A percentile compares a stretch with the other conserved stretches of the same genome.
These are phyloP conservation scores for Corinectria fuckeliana DNA, from an alignment of 2,329 filamentous ascomycete species.

Conservation along the genomic window DNA sequence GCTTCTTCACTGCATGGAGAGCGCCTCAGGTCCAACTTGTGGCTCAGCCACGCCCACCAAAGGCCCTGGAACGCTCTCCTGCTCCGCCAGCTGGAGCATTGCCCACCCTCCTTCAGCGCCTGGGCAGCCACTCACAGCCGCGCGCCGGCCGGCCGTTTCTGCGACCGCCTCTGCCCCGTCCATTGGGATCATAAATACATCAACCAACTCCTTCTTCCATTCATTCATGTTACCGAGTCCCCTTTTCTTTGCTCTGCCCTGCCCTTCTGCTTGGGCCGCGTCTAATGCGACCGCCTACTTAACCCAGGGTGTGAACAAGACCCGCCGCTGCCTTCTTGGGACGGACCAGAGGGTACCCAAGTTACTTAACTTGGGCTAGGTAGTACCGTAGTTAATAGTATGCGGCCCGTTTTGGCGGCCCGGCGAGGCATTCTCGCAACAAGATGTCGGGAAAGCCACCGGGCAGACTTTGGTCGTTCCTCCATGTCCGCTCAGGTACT, in stretches of 20 bases:
- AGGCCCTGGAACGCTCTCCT: not conserved
- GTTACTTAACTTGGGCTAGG: not conserved
- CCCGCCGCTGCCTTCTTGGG: not conserved
- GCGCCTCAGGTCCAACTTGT: constrained; percentile 18
- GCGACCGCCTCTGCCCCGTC: too few relatives aligned
- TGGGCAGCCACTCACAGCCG: constrained; percentile 31
- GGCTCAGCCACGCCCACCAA: constrained; percentile 34
- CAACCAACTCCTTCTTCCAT: too few relatives aligned
- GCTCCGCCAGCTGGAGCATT: constrained; percentile 11
- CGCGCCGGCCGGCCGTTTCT: constrained; percentile 17
- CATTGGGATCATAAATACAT: too few relatives aligned
- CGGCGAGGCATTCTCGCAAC: constrained; percentile 32
- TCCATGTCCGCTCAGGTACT: constrained; percentile 1
- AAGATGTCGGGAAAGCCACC: not conserved
- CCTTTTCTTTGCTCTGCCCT: too few relatives aligned
- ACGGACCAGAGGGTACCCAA: not conserved
- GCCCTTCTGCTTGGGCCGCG: too few relatives aligned
- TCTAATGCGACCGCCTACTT: not conserved
- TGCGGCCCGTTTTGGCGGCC: constrained; percentile 15
- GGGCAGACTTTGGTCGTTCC: constrained; percentile 7
- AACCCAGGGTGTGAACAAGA: not conserved
- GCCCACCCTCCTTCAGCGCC: constrained; percentile 24
- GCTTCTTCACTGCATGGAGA: too few relatives aligned
- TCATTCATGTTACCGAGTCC: too few relatives aligned
- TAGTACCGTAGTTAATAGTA: not conserved